Evolutionary conservation across 306 rosid species (phyloP), one percentile per base, ranked within the genome.

Genomic region (Ormosia emarginata): DNA sequence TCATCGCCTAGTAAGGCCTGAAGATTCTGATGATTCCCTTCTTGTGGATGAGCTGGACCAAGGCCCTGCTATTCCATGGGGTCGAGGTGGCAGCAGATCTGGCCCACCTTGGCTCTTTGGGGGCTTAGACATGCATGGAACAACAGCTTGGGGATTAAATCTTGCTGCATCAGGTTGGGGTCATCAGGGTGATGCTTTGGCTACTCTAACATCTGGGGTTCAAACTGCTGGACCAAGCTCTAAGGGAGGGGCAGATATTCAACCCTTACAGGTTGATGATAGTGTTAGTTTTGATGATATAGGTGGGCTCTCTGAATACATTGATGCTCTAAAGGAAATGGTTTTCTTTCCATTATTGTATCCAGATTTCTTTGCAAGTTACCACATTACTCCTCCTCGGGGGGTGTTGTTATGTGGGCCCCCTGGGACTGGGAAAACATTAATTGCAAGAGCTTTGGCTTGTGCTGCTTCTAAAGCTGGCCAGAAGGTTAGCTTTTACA

Each of bases 151-250:
- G 88, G 99, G 99, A 17, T 88, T 95, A 89, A 95, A 95, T 86
- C 84, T 92, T 79, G 98, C 98, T 44, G 98, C 99, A 61, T 95
- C 99, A 18, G 99, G 99, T 68, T 95, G 99, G 99, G 98, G 94
- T 84, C 99, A 95, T 87, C 99, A 95, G 86, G 91, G 90, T 53
- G 99, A 95, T 87, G 91, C 96, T 66, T 87, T 95, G 79, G 82
- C 98, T 30, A 41, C 92, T 49, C 81, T 91, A 82, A 88, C 95
- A n/a, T 88, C 99, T 78, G 99, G 99, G 81, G 82, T 95, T 90
- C 99, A 95, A 84, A 93, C 98, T 71, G 99, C 99, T 37, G 99
- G 99, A 84, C 99, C 99, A 24, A 95, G 99, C 86, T 95, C 99
- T 50, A 95, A 95, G 84, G 99, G 99, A 67, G 99, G 99, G 79